Base-by-base conservation (phyloP, 768 basidiomycete genomes). In the Hygrocybe punicea region DNA sequence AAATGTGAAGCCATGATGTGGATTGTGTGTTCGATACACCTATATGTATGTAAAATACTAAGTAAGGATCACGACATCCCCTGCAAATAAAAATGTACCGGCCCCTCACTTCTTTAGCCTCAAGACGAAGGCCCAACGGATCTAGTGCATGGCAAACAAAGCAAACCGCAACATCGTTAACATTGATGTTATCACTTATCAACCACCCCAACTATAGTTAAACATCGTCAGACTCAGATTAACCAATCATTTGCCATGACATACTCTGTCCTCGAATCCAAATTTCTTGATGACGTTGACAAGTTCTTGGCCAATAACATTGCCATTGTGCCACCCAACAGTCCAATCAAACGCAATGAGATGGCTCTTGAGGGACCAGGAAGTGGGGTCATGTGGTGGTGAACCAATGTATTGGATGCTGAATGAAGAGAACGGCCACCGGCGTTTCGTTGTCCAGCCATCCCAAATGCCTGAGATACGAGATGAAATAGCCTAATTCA, bases 11-110 rank as follows among this genome's bases (percentile, higher is more conserved):
- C 58, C 14, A 55, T 58, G 13, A 58, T 39, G 46, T 64, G 60
- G 19, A 64, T 55, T 9, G 63, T 55, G 46, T 62, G 63, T 19
- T 57, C 49, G 19, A 64, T 62, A 25, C 63, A 64, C 4, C 40
- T 16, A 21, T 11, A 16, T n/a, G 6, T 42, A 16, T 21, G 14
- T 42, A 4, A 11, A 21, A 42, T 42, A n/a, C n/a, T n/a, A n/a
- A n/a, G n/a, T n/a, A n/a, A n/a, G n/a, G n/a, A n/a, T n/a, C n/a
- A n/a, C n/a, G n/a, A n/a, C n/a, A n/a, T n/a, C n/a, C n/a, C n/a
- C n/a, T n/a, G n/a, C n/a, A n/a, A n/a, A n/a, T n/a, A n/a, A n/a
- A n/a, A n/a, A n/a, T n/a, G n/a, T n/a, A n/a, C 40, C 11, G 19
- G 19, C 19, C 40, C 3, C 14, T 4, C 4, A 16, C 6, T 21